phyloP scores from a whole-genome alignment of 208 protist species.

The Trypanosoma conorhini region DNA sequence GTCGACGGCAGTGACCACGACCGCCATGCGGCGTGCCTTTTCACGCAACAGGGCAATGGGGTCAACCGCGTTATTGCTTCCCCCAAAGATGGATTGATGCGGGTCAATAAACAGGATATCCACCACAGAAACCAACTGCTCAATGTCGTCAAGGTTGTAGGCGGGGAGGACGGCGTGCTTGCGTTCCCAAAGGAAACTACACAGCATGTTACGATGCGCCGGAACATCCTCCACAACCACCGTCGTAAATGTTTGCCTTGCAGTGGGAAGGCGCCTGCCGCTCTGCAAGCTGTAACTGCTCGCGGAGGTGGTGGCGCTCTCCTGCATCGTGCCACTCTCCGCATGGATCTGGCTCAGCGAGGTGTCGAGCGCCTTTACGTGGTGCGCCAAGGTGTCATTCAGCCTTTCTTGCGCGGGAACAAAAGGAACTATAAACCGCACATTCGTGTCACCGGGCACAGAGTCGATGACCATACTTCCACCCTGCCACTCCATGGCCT shows the following conservation, averaged over 20 bases:
- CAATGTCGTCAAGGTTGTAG: slow-evolving; percentile 66
- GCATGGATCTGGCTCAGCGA: not conserved
- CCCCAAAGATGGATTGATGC: slow-evolving; percentile 69
- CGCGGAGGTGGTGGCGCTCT: not conserved
- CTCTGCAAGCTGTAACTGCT: not conserved
- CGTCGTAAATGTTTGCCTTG: slow-evolving; percentile 57
- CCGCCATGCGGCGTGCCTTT: slow-evolving; percentile 75
- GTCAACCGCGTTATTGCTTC: slow-evolving; percentile 36
- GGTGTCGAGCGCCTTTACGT: not conserved
- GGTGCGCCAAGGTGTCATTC: not conserved
- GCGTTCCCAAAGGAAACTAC: slow-evolving; percentile 83
- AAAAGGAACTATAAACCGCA: slow-evolving; percentile 78
- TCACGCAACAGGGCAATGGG: slow-evolving; percentile 74
- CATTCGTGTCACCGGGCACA: slow-evolving; percentile 32
- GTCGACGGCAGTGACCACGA: slow-evolving; percentile 70
- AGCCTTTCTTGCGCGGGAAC: slow-evolving; percentile 46
- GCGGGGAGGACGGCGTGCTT: slow-evolving; percentile 87
- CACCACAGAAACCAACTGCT: slow-evolving; percentile 61
- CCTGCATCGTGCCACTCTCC: not conserved
- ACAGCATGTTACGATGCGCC: slow-evolving; percentile 88
- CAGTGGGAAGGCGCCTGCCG: not conserved
- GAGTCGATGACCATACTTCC: slow-evolving; percentile 64
- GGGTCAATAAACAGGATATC: slow-evolving; percentile 90
- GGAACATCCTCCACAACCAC: slow-evolving; percentile 82
- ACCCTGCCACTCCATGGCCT: slow-evolving; percentile 76